Evolutionary conservation across 495 filamentous ascomycete genomes (phyloP), one percentile per base, ranked within the genome.

Genomic region (Tuber brumale): DNA sequence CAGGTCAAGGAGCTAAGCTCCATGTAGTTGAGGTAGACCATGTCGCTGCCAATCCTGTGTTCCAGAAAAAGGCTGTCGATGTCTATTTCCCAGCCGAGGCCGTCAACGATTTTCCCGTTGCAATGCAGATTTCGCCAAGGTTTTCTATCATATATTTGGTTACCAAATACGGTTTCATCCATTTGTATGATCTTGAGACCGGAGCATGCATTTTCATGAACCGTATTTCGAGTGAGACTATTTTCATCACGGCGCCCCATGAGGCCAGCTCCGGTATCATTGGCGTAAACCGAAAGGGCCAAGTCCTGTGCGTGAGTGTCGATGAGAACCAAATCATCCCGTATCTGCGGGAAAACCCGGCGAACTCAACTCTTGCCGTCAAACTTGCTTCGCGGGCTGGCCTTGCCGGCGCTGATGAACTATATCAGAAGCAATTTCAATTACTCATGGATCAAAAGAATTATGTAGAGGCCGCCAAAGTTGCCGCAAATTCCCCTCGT

Each of bases 171-270:
- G 95, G 95, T 66, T 99, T 98, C 85, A 98, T 99, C 79, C 95
- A 99, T 84, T 89, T 99, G 16, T 98, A 98, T 84, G 95, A 99
- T 81, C 89, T 99, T 69, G 95, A 98, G 86, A 95, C 93, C 9
- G 95, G 93, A 46, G 93, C 92, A n/a, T 95, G 94, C 83, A 95
- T 99, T 83, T 99, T 97, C 89, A 97, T 99, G 94, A 98, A 99
- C 86, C 92, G 95, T 72, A 99, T 99, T 82, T 99, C 95, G 35
- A 96, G 94, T 86, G 95, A 99, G 83, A 99, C 95, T 0, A 98
- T 99, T 82, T 99, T 99, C 86, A 94, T 94, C 23, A 97, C 94
- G 19, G 90, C 94, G 8, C 85, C 90, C 21, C 95, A 98, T 83
- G 88, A 88, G n/a, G 91, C 94, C 1, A 93, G 92, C 39, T 89